These are phyloP conservation scores for Cutaneotrichosporon spelunceum DNA, from an alignment of 1,284 basidiomycete species.

Conservation along the genomic window DNA sequence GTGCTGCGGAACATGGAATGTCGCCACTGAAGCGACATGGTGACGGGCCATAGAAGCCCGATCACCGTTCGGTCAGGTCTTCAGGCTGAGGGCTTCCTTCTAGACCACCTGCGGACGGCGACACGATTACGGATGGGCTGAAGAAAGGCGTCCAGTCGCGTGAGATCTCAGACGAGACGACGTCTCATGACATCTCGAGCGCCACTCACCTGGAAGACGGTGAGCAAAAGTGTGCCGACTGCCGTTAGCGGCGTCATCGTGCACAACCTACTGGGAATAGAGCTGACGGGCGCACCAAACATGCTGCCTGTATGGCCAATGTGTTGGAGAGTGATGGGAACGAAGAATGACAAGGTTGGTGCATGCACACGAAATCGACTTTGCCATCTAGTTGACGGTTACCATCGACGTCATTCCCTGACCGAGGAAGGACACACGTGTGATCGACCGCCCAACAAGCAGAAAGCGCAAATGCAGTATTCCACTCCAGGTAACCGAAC, in stretches of 20 bases:
- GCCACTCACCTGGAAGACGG: constrained; percentile 59
- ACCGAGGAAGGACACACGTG: not conserved
- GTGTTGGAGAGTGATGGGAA: not conserved
- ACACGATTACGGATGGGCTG: no score
- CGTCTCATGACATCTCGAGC: not conserved
- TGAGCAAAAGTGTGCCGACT: constrained; percentile 40
- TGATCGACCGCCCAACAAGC: not conserved
- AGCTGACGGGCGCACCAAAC: constrained; percentile 5
- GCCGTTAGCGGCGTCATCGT: not conserved
- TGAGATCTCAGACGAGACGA: not conserved
- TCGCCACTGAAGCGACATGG: no score
- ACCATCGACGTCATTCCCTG: not conserved
- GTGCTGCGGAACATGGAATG: no score
- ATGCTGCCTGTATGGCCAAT: constrained; percentile 7
- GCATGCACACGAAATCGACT: not conserved
- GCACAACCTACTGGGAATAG: constrained; percentile 17
- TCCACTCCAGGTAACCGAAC: not conserved
- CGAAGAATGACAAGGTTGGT: not conserved
- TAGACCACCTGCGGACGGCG: no score
- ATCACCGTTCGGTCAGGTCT: no score
- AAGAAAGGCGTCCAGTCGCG: no score
- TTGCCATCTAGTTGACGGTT: no score
- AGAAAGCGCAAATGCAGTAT: no score
- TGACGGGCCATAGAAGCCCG: no score
- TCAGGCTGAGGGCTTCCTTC: no score